Evolutionary conservation across 2,329 filamentous ascomycete species (phyloP), one percentile per base, ranked within the genome.

Genomic region (Raffaelea albimanens): DNA sequence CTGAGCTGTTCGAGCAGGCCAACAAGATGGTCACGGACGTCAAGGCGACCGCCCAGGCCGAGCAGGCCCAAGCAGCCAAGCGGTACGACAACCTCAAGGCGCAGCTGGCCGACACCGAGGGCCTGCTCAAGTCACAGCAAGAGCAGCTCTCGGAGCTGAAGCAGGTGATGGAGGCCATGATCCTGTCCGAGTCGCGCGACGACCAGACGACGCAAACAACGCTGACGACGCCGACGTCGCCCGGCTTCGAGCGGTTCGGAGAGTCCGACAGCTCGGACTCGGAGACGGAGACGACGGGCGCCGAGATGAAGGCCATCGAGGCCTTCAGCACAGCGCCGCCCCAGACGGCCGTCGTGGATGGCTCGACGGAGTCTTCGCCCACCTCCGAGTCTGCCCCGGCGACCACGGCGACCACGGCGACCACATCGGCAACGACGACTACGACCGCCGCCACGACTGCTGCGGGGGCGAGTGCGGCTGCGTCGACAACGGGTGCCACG

Each of bases 11-110:
- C 53, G 89, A 97, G 61, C 91, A 98, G 70, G 93, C 93, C 44
- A 97, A 98, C 68, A 90, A 85, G 73, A 97, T 98, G 91, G 93
- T 98, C 45, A 87, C 91, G 38, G 82, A 80, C 16, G 91, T 91
- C 34, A 87, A 95, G 60, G 88, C 90, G 62, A 87, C 95, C 52
- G 89, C 93, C 9, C 82, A 89, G 52, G 82, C 79, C 53, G 88
- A 96, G 57, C 84, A 88, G 34, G 89, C 96, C 55, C 75, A 77
- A 4, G 71, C 90, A 39, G 82, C 89, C 49, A 85, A 85, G 59
- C 87, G 87, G 61, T 95, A 93, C 40, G 88, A 95, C 49, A 87
- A 94, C 64, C 75, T 97, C 45, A 86, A 81, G 58, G 76, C 83
- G 22, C 90, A 97, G 63, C 73, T 98, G 46, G 80, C 80, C 48